Base-by-base conservation (phyloP, 345 rosid genomes). In the Boechera divaricarpa region DNA sequence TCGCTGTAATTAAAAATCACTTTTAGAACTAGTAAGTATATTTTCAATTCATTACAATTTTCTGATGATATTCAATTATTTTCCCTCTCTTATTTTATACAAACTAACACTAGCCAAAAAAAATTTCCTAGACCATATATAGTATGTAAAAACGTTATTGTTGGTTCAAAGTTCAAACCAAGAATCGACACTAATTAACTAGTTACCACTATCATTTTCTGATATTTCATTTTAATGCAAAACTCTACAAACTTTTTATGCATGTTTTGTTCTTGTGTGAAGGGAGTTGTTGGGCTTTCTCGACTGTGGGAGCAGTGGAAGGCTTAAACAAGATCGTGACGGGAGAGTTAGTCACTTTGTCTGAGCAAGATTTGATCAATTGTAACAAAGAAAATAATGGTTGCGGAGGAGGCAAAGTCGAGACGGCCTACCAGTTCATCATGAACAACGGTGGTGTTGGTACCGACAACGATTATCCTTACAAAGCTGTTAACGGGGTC, bases 201-300 rank as follows among this genome's bases (percentile, higher is more conserved):
- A 59, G 24, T 7, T 51, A 45, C 3, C 18, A 47, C 39, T n/a
- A 44, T 7, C 6, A 9, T 41, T 3, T 10, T 1, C 4, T 10
- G 10, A 21, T 21, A 21, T 21, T 21, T 21, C 44, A 4, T 10
- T 3, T 10, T 41, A 1, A 10, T 41, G 10, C 3, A 21, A 21
- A 10, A 41, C 10, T 41, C 10, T 2, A 39, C 24, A 48, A 48
- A 3, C 15, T 41, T 41, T 7, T 61, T 29, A 77, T 70, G 67
- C 18, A 63, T 55, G 32, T 16, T 39, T 76, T 53, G 13, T 63
- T 64, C 3, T 63, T 7, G 16, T 60, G 9, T 73, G 24, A 86
- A 90, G 97, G 90, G 72, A 86, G 94, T 74, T 94, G 97, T 59
- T 91, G 98, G 98, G 98, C 97, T 0, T 91, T 94, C 67, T 90